A percentile compares a stretch with the other conserved stretches of the same genome.
Evolutionary conservation across 2,329 filamentous ascomycete species (phyloP).

Genomic region (Capronia epimyces): DNA sequence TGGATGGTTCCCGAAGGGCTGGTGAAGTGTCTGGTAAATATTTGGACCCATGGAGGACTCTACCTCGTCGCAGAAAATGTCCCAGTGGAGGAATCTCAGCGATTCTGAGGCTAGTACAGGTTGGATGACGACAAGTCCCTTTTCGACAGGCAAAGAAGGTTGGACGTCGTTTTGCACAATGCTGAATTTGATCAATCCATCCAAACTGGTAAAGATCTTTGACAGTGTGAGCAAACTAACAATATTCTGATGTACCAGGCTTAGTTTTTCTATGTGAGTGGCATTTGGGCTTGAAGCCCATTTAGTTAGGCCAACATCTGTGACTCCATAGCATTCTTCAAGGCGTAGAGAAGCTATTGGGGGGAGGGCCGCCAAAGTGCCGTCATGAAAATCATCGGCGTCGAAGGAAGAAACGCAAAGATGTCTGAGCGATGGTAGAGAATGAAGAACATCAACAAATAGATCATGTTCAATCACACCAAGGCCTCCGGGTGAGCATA

Average conservation of each 20-base stretch:
- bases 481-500: constrained; percentile 44
- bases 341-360: constrained; percentile 51
- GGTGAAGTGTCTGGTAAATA: not conserved
- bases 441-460: constrained; percentile 50
- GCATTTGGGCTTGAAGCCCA: constrained; percentile 47
- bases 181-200: constrained; percentile 45
- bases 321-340: constrained; percentile 52
- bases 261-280: constrained; percentile 42
- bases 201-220: constrained; percentile 46
- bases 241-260: constrained; percentile 52
- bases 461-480: constrained; percentile 50
- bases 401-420: constrained; percentile 52
- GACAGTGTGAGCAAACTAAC: constrained; percentile 48
- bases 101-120: constrained; percentile 46
- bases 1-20: not conserved
- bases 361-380: constrained; percentile 47
- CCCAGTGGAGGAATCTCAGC: constrained; percentile 55
- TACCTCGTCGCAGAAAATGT: constrained; percentile 50
- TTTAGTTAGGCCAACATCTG: constrained; percentile 50
- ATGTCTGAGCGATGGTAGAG: constrained; percentile 49
- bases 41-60: not conserved
- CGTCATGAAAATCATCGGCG: constrained; percentile 51
- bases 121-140: constrained; percentile 35
- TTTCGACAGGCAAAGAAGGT: constrained; percentile 41
- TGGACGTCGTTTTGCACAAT: constrained; percentile 48